A percentile compares a stretch with the other conserved stretches of the same genome.
These are phyloP conservation scores for Discostella pseudostelligera DNA, from an alignment of 108 stramenopile genomes.

Conservation along the genomic window DNA sequence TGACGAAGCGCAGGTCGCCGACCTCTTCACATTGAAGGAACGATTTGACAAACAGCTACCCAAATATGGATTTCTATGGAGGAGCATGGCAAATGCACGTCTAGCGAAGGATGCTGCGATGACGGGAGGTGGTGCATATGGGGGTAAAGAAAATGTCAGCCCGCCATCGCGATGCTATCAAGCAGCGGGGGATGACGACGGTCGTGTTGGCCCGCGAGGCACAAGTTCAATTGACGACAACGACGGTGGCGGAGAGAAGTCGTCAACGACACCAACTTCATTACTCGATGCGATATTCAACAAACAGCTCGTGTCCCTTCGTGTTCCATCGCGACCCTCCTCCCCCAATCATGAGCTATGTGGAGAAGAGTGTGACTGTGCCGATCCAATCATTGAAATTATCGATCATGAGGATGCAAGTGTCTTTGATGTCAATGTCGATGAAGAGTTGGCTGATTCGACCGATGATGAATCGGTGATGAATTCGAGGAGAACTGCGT, in stretches of 20 bases:
- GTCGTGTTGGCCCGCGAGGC: not conserved
- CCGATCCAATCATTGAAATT: slow-evolving; percentile 44
- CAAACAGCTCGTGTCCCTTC: slow-evolving; percentile 23
- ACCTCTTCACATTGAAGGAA: slow-evolving; percentile 12
- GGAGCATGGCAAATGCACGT: slow-evolving; percentile 37
- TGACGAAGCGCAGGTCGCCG: slow-evolving; percentile 1
- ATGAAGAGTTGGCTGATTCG: slow-evolving; percentile 3
- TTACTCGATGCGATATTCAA: slow-evolving; percentile 37
- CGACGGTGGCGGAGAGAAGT: not conserved
- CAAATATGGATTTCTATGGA: slow-evolving; percentile 60
- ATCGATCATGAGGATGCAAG: slow-evolving; percentile 37
- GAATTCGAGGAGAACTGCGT: not conserved
- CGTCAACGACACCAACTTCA: slow-evolving; percentile 13
- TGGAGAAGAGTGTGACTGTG: slow-evolving; percentile 42
- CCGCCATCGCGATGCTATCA: not conserved
- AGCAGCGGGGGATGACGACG: not conserved
- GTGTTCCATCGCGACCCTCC: slow-evolving; percentile 7
- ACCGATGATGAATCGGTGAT: slow-evolving; percentile 16
- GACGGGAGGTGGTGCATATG: not conserved
- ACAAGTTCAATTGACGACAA: too few species aligned
- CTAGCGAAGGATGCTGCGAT: not conserved
- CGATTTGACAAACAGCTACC: slow-evolving; percentile 47
- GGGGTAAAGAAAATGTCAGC: slow-evolving; percentile 9
- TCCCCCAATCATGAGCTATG: slow-evolving; percentile 20
- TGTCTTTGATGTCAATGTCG: slow-evolving; percentile 13